Percentiles rank a stretch among this genome's conserved stretches.
These are phyloP conservation scores for Salvia miltiorrhiza DNA, from an alignment of 257 asterid species.

Conservation along the genomic window DNA sequence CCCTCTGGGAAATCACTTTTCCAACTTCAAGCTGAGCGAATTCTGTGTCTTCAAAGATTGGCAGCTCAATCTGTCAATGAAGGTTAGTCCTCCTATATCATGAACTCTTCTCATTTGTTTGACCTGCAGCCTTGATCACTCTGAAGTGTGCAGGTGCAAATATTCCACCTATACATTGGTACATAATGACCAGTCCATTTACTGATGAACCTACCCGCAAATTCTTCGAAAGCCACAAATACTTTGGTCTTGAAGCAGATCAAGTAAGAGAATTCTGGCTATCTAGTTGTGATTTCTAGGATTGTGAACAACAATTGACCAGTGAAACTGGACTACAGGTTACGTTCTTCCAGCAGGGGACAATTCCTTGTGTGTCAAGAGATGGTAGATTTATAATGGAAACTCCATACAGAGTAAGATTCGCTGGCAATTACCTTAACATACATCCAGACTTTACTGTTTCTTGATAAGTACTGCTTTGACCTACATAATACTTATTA, in stretches of 20 bases:
- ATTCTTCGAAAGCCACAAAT: slow-evolving; percentile 81
- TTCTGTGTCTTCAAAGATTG: slow-evolving; percentile 76
- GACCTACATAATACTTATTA: not conserved
- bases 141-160: slow-evolving; percentile 47
- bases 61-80: slow-evolving; percentile 76
- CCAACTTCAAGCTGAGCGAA: slow-evolving; percentile 97
- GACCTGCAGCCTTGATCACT: slow-evolving; percentile 20
- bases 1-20: slow-evolving; percentile 98
- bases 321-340: slow-evolving; percentile 47
- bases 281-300: slow-evolving; percentile 2
- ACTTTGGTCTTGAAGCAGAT: slow-evolving; percentile 92
- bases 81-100: slow-evolving; percentile 43
- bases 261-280: slow-evolving; percentile 49
- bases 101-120: slow-evolving; percentile 16
- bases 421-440: slow-evolving; percentile 6
- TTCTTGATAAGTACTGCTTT: not conserved
- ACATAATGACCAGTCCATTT: slow-evolving; percentile 98
- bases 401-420: slow-evolving; percentile 79
- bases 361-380: slow-evolving; percentile 88
- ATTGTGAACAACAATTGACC: slow-evolving; percentile 25
- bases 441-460: not conserved
- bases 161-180: slow-evolving; percentile 73
- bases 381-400: slow-evolving; percentile 95
- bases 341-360: slow-evolving; percentile 95
- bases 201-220: slow-evolving; percentile 86